Evolutionary conservation across 108 stramenopile species (phyloP).

Genomic region (Cyclotella distinguenda): DNA sequence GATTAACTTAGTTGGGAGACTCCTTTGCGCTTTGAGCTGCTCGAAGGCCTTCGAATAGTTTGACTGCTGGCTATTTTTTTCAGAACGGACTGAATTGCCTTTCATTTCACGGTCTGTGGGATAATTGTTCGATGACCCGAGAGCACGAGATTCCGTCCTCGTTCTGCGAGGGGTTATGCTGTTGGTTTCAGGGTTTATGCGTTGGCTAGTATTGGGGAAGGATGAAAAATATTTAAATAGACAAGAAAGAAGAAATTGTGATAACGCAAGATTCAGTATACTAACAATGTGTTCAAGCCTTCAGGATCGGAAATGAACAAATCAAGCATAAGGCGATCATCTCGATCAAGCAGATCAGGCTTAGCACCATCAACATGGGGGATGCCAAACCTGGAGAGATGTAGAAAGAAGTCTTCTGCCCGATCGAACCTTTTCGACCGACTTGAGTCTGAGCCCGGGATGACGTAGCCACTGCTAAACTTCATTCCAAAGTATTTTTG

Average conservation of each 20-base stretch:
- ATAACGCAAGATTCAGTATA: background rate
- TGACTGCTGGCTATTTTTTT: background rate
- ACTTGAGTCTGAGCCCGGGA: conserved; percentile 11
- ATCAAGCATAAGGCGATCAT: conserved; percentile 28
- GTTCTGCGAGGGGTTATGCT: conserved; percentile 19
- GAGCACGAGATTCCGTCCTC: background rate
- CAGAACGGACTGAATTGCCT: background rate
- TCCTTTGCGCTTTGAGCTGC: background rate
- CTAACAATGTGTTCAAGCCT: conserved; percentile 31
- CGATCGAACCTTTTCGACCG: conserved; percentile 15
- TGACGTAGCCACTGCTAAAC: conserved; percentile 10
- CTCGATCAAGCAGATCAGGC: background rate
- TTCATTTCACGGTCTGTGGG: background rate
- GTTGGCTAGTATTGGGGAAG: conserved; percentile 24
- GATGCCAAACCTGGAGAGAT: conserved; percentile 40
- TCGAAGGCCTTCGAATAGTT: background rate
- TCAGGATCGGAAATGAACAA: conserved; percentile 14
- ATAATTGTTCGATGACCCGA: background rate
- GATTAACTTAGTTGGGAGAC: background rate
- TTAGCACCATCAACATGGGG: background rate
- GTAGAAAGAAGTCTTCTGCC: conserved; percentile 10
- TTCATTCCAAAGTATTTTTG: conserved; percentile 29
- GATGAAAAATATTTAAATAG: background rate
- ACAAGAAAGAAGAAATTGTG: background rate
- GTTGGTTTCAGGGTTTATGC: conserved; percentile 16